Evolutionary conservation across 2,329 filamentous ascomycete genomes (phyloP), one percentile per base, ranked within the genome.

Genomic region (Lasiodiplodia gonubiensis): DNA sequence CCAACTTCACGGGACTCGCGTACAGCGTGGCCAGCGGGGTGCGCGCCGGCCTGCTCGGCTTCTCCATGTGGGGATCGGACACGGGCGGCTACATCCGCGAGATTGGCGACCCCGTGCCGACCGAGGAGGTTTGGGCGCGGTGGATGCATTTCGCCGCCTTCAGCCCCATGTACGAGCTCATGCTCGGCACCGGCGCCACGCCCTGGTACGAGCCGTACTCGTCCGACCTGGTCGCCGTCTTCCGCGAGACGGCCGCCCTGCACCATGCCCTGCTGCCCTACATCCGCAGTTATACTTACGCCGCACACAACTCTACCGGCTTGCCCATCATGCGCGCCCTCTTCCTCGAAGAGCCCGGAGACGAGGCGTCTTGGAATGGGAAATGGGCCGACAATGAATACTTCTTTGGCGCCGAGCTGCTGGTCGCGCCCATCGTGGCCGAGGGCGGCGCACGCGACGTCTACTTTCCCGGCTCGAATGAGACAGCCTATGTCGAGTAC

Each of bases 81-180:
- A 77, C 75, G 0, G 76, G 77, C 21, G 77, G 77, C 2, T 79
- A 78, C 70, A 68, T 74, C 0, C 70, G 76, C 23, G 70, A 71
- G 27, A 30, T 25, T 7, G 70, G 70, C 0, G 4, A 16, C 4
- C 68, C 69, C 14, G 69, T 69, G 11, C 75, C 76, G 3, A 72
- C 69, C 2, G 75, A 76, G 35, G 77, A 79, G 66, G 69, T 78
- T 10, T 78, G 76, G 76, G 76, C 76, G 16, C 64, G 76, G 16
- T 79, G 77, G 79, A 81, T 81, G 79, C 76, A 77, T 73, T 79
- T 81, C 67, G 73, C 72, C n/a, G 70, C 76, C 4, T 79, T 76
- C 65, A 72, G 70, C n/a, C 76, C 77, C 10, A 74, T 76, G 37
- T 79, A 78, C 68, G 76, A 78, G 69, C 70, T 78, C 53, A 77